Evolutionary conservation across 2,329 filamentous ascomycete genomes (phyloP).

Genomic region (Xylogone sp.): DNA sequence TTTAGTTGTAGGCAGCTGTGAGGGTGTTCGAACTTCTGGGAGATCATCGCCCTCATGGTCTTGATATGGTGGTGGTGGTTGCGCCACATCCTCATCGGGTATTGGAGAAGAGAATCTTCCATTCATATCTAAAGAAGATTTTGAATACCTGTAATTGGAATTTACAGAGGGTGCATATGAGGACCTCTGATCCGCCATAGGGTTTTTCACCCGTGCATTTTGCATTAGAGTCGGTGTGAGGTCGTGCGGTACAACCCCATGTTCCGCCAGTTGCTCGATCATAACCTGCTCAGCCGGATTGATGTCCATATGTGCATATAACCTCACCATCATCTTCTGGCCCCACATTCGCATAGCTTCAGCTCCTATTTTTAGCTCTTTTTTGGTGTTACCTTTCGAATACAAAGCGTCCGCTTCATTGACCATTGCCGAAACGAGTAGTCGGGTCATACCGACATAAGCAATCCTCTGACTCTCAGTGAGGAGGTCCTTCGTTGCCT

Average conservation of each 20-base stretch:
- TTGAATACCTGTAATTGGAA: slow-evolving; percentile 32
- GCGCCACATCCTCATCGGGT: slow-evolving; percentile 35
- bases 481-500: slow-evolving; percentile 90
- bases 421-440: slow-evolving; percentile 77
- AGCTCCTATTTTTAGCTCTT: slow-evolving; percentile 62
- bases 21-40: slow-evolving; percentile 76
- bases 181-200: slow-evolving; percentile 58
- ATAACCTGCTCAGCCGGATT: slow-evolving; percentile 88
- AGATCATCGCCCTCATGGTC: slow-evolving; percentile 66
- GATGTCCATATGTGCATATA: slow-evolving; percentile 97
- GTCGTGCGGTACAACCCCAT: slow-evolving; percentile 82
- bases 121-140: slow-evolving; percentile 25
- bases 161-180: slow-evolving; percentile 19
- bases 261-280: slow-evolving; percentile 94
- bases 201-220: slow-evolving; percentile 90
- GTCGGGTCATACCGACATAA: slow-evolving; percentile 84
- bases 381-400: slow-evolving; percentile 64
- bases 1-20: slow-evolving; percentile 73
- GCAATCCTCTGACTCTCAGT: slow-evolving; percentile 95
- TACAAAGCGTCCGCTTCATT: slow-evolving; percentile 58
- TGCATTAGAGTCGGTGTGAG: slow-evolving; percentile 84
- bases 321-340: slow-evolving; percentile 94
- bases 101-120: slow-evolving; percentile 4
- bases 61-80: slow-evolving; percentile 54
- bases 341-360: slow-evolving; percentile 93